These are phyloP conservation scores for Podosphaera aphanis DNA, from an alignment of 2,329 filamentous ascomycete genomes.

Conservation along the genomic window DNA sequence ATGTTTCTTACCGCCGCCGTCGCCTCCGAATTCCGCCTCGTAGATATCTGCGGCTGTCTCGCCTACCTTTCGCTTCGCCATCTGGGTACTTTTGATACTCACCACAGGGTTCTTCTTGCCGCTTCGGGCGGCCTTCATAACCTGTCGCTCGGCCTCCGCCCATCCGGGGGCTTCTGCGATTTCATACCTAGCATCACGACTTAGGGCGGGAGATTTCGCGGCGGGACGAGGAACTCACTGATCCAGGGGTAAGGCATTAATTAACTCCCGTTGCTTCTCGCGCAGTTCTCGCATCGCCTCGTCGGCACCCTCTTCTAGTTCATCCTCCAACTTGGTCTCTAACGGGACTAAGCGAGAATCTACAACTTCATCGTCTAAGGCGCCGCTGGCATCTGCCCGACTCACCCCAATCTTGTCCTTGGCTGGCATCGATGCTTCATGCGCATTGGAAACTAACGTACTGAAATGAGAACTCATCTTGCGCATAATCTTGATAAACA, in stretches of 20 bases:
- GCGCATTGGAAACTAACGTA: constrained; percentile 48
- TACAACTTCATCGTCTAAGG: constrained; percentile 45
- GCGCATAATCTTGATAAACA: constrained; percentile 90
- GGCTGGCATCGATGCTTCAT: constrained; percentile 40
- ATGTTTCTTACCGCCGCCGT: constrained; percentile 25
- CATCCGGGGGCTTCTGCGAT: constrained; percentile 39
- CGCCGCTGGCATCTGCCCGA: constrained; percentile 32
- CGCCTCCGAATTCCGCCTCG: constrained; percentile 32
- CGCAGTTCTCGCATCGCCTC: constrained; percentile 47
- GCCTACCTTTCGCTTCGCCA: constrained; percentile 49
- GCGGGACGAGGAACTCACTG: constrained; percentile 39
- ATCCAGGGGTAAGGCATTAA: constrained; percentile 74
- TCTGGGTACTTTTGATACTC: constrained; percentile 59
- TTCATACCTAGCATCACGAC: constrained; percentile 27
- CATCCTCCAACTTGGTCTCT: constrained; percentile 49
- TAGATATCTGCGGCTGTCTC: constrained; percentile 36
- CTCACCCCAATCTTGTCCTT: constrained; percentile 33
- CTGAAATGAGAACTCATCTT: constrained; percentile 68
- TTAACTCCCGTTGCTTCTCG: constrained; percentile 66
- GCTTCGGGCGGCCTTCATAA: constrained; percentile 31
- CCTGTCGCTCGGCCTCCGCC: constrained; percentile 53
- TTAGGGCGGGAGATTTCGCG: neutral
- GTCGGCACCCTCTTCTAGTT: constrained; percentile 63
- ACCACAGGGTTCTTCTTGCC: constrained; percentile 41
- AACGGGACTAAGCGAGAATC: constrained; percentile 47